phyloP scores from a whole-genome alignment of 345 rosid genomes.

The Hibiscus mutabilis region DNA sequence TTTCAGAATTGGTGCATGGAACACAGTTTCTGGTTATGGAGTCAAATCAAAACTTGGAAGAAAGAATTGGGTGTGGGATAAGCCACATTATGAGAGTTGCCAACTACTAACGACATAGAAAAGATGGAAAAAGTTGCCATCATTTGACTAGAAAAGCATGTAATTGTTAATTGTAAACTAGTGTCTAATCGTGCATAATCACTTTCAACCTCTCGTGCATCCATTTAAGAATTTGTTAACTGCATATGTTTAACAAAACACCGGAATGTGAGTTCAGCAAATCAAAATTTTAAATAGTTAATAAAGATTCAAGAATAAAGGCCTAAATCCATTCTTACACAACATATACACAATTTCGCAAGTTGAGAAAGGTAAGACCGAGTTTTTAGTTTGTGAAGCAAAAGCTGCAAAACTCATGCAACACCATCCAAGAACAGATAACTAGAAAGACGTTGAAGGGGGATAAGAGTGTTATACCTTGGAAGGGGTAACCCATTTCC shows the following conservation, averaged over 20 bases:
- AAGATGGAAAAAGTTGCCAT: background rate
- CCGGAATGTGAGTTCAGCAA: background rate
- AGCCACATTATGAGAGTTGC: background rate
- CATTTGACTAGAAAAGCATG: background rate
- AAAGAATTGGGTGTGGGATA: background rate
- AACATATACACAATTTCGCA: background rate
- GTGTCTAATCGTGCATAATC: background rate
- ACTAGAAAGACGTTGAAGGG: background rate
- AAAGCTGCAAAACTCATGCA: background rate
- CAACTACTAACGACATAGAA: background rate
- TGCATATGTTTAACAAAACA: background rate
- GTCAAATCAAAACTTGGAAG: background rate
- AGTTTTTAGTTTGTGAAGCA: background rate
- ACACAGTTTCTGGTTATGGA: background rate
- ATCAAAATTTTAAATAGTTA: background rate
- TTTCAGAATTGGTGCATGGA: background rate
- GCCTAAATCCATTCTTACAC: background rate
- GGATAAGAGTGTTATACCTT: slow-evolving; percentile 26
- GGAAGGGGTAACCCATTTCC: slow-evolving; percentile 52
- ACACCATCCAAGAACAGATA: background rate
- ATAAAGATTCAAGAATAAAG: background rate
- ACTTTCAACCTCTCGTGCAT: background rate
- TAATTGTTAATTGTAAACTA: background rate
- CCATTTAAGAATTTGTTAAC: background rate
- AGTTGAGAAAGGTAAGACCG: background rate